Evolutionary conservation across 2,329 filamentous ascomycete genomes (phyloP), one percentile per base, ranked within the genome.

Genomic region (Aureobasidium sp.): DNA sequence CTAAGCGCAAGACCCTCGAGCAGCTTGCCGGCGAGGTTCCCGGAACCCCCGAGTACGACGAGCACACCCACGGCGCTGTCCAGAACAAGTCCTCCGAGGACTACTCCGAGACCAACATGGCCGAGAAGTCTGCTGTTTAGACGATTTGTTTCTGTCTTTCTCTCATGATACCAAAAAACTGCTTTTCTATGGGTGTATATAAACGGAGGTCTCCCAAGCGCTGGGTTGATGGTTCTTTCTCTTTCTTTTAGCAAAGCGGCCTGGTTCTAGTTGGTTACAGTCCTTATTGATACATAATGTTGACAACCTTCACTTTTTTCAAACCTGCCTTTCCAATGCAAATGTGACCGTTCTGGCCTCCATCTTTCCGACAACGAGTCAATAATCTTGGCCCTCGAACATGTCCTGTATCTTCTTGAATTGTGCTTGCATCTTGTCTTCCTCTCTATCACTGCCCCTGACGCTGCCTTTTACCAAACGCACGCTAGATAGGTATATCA

Each of bases 1-100:
- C 87, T 0, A 91, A 88, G 76, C 82, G 87, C 1, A 80, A 85
- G 72, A 90, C 88, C 0, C 77, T 94, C 45, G 90, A 91, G 72
- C 84, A 88, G 67, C 77, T 90, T 15, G 82, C 86, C 1, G 87
- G 86, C 11, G 87, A 90, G 72, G 78, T 83, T 2, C 81, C 84
- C 1, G 86, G 85, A 22, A 86, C 77, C 8, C 73, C 76, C 31
- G 74, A 77, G 68, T 80, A 77, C 65, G 77, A 79, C 66, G 49
- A 53, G 42, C 12, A 27, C 27, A 58, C 45, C 31, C 25, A 48
- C 25, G 62, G 55, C 15, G 44, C 31, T 39, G 56, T 20, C 9
- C 31, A 37, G 14, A 27, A 3, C 31, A 60, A 60, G 57, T 15
- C 22, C 31, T 59, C 44, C 1, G 44, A 48, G 20, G 56, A 59